Base-by-base conservation (phyloP, 2,329 filamentous ascomycete species). In the Zymoseptoria crescenta region DNA sequence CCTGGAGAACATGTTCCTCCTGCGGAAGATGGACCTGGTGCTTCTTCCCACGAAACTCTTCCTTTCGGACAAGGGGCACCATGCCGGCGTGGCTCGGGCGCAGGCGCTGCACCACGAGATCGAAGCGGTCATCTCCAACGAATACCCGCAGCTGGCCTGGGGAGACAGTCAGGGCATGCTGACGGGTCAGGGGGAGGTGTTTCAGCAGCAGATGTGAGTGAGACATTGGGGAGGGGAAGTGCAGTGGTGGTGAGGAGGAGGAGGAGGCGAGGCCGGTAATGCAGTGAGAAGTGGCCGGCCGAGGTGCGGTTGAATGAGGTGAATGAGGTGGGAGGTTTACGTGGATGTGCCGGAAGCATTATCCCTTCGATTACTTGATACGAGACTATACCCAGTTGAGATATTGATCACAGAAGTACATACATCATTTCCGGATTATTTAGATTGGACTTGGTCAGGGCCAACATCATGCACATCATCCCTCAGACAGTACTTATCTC, bases 131-230 rank as follows among this genome's bases (percentile, higher is more conserved):
- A 30, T 58, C 10, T 28, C 49, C 35, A 55, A 41, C 3, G 56
- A 58, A 20, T 58, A 58, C 24, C 56, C 56, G 10, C 35, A 54
- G 45, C 48, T 58, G 52, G 56, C 56, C 4, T 58, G 56, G 56
- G 49, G 49, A 21, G 49, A 51, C 24, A 19, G 20, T 20, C 49
- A 45, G 35, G 13, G 35, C 35, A 45, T 45, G 35, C 35, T 45
- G 35, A 45, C 35, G 35, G 4, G 16, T 16, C 35, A 45, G 35
- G 35, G 35, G 16, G 35, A 45, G 35, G 16, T 45, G 35, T 45
- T 45, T 7, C 35, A 45, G 35, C 35, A 45, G 35, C 35, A 45
- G 13, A 45, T 45, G 35, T 45, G 35, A 45, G 35, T 24, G 24
- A 45, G 10, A 16, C 35, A 16, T 41, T 30, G 35, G 35, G 35